These are phyloP conservation scores for Hypoxylon lienhwacheense DNA, from an alignment of 495 filamentous ascomycete genomes.

Conservation along the genomic window DNA sequence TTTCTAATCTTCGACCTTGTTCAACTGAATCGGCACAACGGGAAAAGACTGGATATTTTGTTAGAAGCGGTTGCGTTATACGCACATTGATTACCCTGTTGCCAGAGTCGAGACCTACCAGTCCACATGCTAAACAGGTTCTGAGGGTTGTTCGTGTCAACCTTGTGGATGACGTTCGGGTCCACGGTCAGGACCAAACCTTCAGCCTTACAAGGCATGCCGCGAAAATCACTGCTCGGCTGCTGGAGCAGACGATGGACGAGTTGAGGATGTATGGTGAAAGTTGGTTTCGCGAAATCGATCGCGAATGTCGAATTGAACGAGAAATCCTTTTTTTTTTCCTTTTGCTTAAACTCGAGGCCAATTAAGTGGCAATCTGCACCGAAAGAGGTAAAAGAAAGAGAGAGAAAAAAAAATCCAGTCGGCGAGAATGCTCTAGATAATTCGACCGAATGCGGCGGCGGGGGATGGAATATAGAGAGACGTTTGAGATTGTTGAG, in stretches of 20 bases:
- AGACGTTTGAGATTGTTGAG: too few relatives aligned
- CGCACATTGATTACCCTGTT: slow-evolving; percentile 9
- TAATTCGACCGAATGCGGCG: slow-evolving; percentile 10
- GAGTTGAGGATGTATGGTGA: slow-evolving; percentile 30
- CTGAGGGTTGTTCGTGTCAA: slow-evolving; percentile 88
- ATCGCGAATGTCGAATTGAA: slow-evolving; percentile 35
- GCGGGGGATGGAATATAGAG: slow-evolving; percentile 3
- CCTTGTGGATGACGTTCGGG: slow-evolving; percentile 84
- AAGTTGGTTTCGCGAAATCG: slow-evolving; percentile 31
- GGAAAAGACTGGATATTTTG: slow-evolving; percentile 73
- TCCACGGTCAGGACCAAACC: slow-evolving; percentile 79
- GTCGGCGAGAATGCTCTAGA: slow-evolving; percentile 16
- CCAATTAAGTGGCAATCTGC: slow-evolving; percentile 25
- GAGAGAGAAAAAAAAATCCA: too few relatives aligned
- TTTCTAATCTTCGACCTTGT: slow-evolving; percentile 88
- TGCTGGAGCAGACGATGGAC: slow-evolving; percentile 28
- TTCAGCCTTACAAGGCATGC: slow-evolving; percentile 55
- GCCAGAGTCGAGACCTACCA: slow-evolving; percentile 63
- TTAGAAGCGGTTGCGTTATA: slow-evolving; percentile 19
- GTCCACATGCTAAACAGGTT: slow-evolving; percentile 98
- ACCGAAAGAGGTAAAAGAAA: slow-evolving; percentile 17
- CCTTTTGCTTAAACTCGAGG: background rate
- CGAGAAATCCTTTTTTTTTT: background rate
- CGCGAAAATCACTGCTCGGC: slow-evolving; percentile 32
- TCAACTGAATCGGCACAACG: slow-evolving; percentile 94